phyloP scores from a whole-genome alignment of 176 grass and related monocot genomes.

The Secale cereale region DNA sequence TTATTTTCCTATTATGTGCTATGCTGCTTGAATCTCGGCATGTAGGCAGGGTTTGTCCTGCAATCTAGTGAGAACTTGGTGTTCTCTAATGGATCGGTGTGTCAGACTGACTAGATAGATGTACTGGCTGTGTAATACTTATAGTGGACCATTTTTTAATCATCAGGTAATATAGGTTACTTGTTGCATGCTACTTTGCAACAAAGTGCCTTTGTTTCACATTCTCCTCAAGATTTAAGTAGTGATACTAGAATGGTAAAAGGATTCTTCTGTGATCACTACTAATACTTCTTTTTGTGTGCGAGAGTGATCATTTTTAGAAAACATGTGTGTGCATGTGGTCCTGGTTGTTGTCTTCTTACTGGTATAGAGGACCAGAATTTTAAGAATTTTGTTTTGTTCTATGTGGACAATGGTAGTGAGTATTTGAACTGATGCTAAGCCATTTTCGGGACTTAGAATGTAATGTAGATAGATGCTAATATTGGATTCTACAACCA shows the following conservation, averaged over 20 bases:
- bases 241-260: neutral
- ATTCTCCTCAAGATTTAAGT: neutral
- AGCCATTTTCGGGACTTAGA: neutral
- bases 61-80: neutral
- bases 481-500: neutral
- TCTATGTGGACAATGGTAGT: neutral
- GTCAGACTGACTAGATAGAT: neutral
- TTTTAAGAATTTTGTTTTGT: neutral
- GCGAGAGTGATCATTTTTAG: neutral
- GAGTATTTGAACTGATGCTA: neutral
- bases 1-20: neutral
- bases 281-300: neutral
- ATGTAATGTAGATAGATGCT: neutral
- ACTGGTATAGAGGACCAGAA: neutral
- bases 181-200: constrained; percentile 10
- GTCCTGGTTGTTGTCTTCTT: neutral
- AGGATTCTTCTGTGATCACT: neutral
- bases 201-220: neutral
- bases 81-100: neutral
- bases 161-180: neutral
- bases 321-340: neutral
- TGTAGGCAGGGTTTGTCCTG: neutral
- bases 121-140: neutral
- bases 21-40: neutral
- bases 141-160: neutral